Evolutionary conservation across 2,329 filamentous ascomycete species (phyloP).

Genomic region (Hortaea sp.): DNA sequence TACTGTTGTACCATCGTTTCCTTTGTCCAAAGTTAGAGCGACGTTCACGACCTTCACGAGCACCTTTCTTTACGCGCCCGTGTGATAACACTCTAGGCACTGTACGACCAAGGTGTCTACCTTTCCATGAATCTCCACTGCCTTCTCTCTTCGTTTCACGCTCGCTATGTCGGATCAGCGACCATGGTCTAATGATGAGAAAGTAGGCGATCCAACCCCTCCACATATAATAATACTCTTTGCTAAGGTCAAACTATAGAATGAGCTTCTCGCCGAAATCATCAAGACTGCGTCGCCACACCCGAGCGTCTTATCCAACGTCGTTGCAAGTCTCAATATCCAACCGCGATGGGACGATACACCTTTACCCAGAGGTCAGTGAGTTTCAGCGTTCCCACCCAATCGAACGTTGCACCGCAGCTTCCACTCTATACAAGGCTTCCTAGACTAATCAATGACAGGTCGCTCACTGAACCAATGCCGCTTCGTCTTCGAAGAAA

Average conservation of each 20-base stretch:
- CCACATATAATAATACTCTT: background rate
- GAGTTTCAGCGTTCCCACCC: background rate
- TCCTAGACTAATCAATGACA: constrained; percentile 8
- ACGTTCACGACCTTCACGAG: constrained; percentile 6
- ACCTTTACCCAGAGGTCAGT: constrained; percentile 40
- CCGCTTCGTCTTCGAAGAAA: constrained; percentile 19
- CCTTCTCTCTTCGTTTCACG: constrained; percentile 20
- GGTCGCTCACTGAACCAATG: constrained; percentile 26
- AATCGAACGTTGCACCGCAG: background rate
- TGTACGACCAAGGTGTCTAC: constrained; percentile 19
- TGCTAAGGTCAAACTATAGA: constrained; percentile 15
- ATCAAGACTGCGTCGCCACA: constrained; percentile 38
- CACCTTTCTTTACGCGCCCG: constrained; percentile 5
- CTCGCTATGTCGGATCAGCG: constrained; percentile 34
- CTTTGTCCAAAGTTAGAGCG: constrained; percentile 5
- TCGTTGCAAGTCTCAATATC: constrained; percentile 34
- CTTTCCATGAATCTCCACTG: constrained; percentile 17
- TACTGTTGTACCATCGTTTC: constrained; percentile 4
- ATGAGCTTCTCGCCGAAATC: constrained; percentile 41
- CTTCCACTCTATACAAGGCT: background rate
- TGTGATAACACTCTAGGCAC: constrained; percentile 5
- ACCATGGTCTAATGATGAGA: constrained; percentile 38
- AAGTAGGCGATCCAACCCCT: constrained; percentile 24
- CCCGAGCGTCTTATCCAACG: constrained; percentile 32
- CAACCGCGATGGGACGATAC: constrained; percentile 41